These are phyloP conservation scores for Rhexocercosporidium sp. DNA, from an alignment of 2,329 filamentous ascomycete species.

Conservation along the genomic window DNA sequence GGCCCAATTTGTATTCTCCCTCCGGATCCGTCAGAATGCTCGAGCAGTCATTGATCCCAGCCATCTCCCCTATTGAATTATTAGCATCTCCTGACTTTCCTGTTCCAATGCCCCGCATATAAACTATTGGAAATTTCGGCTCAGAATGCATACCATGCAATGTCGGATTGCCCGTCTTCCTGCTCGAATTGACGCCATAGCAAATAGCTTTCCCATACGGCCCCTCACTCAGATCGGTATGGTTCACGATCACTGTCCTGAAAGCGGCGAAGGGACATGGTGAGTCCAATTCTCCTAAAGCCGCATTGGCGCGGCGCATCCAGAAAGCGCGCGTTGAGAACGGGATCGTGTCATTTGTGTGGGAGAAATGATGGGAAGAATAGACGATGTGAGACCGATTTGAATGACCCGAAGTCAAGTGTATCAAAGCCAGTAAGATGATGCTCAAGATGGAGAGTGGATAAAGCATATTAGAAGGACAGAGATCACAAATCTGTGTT, in stretches of 20 bases:
- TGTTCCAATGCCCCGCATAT: no score
- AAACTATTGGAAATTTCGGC: no score
- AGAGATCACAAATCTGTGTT: background rate
- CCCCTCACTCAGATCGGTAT: conserved; percentile 46
- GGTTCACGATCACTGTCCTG: conserved; percentile 60
- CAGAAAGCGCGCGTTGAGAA: conserved; percentile 51
- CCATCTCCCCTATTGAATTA: conserved; percentile 52
- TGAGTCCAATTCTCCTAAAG: conserved; percentile 47
- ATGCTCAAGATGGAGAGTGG: conserved; percentile 33
- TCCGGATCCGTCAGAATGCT: conserved; percentile 51
- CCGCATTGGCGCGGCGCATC: conserved; percentile 57
- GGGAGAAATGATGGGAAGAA: background rate
- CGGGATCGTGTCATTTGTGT: conserved; percentile 39
- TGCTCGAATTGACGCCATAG: conserved; percentile 54
- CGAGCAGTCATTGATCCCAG: conserved; percentile 59
- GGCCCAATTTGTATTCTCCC: conserved; percentile 51
- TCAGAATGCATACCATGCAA: conserved; percentile 54
- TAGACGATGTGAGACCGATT: conserved; percentile 2
- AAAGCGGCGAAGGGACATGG: conserved; percentile 61
- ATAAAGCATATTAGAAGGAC: conserved; percentile 30
- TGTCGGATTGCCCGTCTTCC: conserved; percentile 54
- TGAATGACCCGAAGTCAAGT: conserved; percentile 29
- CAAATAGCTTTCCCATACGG: conserved; percentile 54
- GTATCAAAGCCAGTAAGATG: conserved; percentile 31
- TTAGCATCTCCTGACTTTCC: no score